Base-by-base conservation (phyloP, 2,329 filamentous ascomycete species). In the Hypoxylon sp. region DNA sequence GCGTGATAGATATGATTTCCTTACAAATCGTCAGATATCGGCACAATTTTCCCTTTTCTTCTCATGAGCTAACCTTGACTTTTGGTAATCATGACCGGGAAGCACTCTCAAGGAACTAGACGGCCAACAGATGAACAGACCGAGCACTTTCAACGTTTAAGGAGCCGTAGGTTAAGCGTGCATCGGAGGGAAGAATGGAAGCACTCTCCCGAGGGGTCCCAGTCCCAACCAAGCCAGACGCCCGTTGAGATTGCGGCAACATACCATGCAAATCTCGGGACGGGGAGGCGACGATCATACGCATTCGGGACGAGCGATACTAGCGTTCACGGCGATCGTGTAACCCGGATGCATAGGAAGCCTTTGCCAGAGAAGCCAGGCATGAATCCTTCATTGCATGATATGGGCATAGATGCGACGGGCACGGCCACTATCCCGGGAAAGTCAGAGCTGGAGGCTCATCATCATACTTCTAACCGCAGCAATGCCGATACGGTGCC, bases 81-180 rank as follows among this genome's bases (percentile, higher is more conserved):
- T 47, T 29, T 21, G 8, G 13, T 32, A 19, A 59, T 31, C n/a
- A 58, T 64, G 62, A 58, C 31, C 21, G 42, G 47, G 10, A 59
- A 17, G 24, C 35, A 29, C 27, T 39, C 54, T 5, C 47, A 52
- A 1, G n/a, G 1, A 37, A 15, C 29, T 19, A n/a, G 15, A 35
- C 42, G 7, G 13, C 50, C 48, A 27, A 7, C 35, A 1, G 21
- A 52, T 6, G 55, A 60, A 19, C 42, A 31, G 15, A 8, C 24
- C 19, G 52, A 52, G 15, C 42, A 47, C 7, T 13, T n/a, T 13
- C 50, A 60, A 5, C 62, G 32, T 35, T 37, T 52, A 6, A 35
- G 47, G 19, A 44, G 15, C 13, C 60, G 51, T 15, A 42, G 44
- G 35, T 32, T 51, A 19, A 61, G 50, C 24, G 24, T 48, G 5